Base-by-base conservation (phyloP, 352 stramenopile species). In the Phytophthora podocarpi region DNA sequence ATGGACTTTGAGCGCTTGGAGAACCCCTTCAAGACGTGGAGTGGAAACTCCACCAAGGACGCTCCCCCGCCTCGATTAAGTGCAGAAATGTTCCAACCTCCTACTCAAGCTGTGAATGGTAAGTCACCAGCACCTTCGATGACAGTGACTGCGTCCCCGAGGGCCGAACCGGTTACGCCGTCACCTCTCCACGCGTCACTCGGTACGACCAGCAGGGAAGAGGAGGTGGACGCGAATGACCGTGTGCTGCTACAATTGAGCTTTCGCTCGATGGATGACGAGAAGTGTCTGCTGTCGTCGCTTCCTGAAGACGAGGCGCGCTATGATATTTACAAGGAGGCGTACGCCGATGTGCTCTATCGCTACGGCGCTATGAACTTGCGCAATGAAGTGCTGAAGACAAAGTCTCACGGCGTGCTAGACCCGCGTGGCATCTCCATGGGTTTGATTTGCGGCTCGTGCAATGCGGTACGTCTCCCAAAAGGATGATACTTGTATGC, bases 271-370 rank as follows among this genome's bases (percentile, higher is more conserved):
- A 39, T 48, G 5, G 76, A 78, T 5, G 61, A 79, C 21, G 78
- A 83, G 6, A 70, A 72, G 18, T 64, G 56, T 31, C 39, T 93
- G 35, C 64, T 93, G 18, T 90, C 83, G 18, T 66, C 63, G 1
- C 50, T 76, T n/a, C 62, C 67, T 6, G 60, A 76, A 16, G 82
- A 91, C 31, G 62, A 86, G 30, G 70, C 72, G 12, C 81, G 80
- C 11, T 94, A 95, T 47, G 85, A 93, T 30, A 42, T 73, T n/a
- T 96, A 96, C 68, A 94, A 94, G 59, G 64, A 80, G 9, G 71
- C 82, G 41, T 94, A 96, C 57, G 87, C 82, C 1, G 85, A 93
- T 36, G 53, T 96, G 43, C 60, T 96, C 16, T 93, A 94, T 37
- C 85, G 79, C 21, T 92, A 94, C 52, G 87, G 87, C 2, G 87